Conservation (phyloP, 805 yeast species). For the Diddensiella transvaalensis region DNA sequence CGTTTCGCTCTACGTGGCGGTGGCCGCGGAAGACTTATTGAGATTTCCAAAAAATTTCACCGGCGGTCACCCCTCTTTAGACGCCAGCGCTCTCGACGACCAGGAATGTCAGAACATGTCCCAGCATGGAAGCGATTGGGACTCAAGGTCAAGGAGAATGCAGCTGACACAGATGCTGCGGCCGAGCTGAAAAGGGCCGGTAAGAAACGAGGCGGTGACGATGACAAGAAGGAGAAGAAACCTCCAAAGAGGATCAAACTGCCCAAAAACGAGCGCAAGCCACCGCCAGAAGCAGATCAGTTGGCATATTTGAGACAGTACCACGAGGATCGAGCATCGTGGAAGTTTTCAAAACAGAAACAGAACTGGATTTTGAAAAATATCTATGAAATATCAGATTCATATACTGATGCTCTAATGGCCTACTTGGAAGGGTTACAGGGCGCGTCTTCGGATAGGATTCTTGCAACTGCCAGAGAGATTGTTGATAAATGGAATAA, state of each 20-base stretch:
- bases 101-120: too few species aligned
- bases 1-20: too few species aligned
- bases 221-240: constrained; percentile 39
- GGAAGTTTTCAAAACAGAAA: constrained; percentile 86
- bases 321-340: constrained; percentile 50
- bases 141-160: constrained; percentile 49
- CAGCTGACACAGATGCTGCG: constrained; percentile 27
- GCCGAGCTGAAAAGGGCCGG: constrained; percentile 24
- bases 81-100: too few species aligned
- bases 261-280: constrained; percentile 61
- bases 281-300: constrained; percentile 78
- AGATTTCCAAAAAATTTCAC: too few species aligned
- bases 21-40: too few species aligned
- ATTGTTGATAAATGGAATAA: constrained; percentile 57
- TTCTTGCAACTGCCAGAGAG: constrained; percentile 46
- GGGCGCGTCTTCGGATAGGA: constrained; percentile 64
- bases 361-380: constrained; percentile 81
- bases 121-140: constrained; percentile 88
- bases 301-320: constrained; percentile 60
- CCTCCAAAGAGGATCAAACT: constrained; percentile 67
- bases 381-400: constrained; percentile 47
- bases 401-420: constrained; percentile 49
- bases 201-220: neutral
- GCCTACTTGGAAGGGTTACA: constrained; percentile 58
- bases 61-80: too few species aligned